A percentile compares a stretch with the other conserved stretches of the same genome.
phyloP scores from a whole-genome alignment of 2,329 filamentous ascomycete genomes.

The Stachybotrys elegans region DNA sequence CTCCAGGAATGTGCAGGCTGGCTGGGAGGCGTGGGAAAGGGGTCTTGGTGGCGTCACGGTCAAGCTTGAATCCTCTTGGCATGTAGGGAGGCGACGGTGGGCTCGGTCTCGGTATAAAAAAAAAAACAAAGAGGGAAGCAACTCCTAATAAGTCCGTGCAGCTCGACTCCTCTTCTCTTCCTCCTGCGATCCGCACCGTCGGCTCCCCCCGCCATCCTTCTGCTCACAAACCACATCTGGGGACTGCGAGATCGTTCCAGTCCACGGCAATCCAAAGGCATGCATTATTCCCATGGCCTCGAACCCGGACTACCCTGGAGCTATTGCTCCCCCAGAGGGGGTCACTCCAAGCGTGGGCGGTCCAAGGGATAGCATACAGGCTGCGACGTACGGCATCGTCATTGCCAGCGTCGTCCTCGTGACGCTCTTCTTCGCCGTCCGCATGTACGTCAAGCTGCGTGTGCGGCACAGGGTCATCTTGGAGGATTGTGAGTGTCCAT shows the following conservation, averaged over 20 bases:
- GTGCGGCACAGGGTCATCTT: background rate
- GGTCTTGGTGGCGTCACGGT: no score
- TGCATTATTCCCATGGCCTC: background rate
- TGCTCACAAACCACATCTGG: no score
- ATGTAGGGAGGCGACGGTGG: no score
- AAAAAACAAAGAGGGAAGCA: no score
- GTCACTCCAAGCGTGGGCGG: background rate
- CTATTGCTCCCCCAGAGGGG: background rate
- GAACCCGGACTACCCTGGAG: background rate
- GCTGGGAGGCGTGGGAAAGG: background rate
- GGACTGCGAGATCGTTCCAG: no score
- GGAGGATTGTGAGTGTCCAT: background rate
- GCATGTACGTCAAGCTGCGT: background rate
- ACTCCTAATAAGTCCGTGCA: no score
- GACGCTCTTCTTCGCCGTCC: background rate
- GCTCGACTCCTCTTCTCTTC: no score
- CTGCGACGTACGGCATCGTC: background rate
- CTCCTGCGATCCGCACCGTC: no score
- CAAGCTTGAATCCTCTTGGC: no score
- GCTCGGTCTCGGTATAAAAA: no score
- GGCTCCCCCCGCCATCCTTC: no score
- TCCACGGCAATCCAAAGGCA: no score
- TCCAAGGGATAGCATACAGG: background rate
- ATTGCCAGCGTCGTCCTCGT: background rate
- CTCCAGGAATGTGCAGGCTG: background rate